A percentile compares a stretch with the other conserved stretches of the same genome.
These are phyloP conservation scores for Flaveria linearis DNA, from an alignment of 129 eudicot genomes.

Conservation along the genomic window DNA sequence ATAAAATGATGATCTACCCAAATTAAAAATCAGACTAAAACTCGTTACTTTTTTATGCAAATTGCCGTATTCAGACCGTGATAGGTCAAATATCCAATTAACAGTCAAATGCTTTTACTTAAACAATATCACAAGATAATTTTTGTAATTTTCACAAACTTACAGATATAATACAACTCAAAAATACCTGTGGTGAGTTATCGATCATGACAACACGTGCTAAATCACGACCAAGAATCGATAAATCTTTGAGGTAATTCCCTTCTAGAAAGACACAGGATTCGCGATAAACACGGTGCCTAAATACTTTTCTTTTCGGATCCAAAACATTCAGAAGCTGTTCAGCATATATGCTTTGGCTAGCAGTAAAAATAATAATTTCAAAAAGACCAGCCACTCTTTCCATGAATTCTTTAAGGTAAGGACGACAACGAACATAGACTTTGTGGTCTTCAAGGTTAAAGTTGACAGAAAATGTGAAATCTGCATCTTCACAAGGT, in stretches of 20 bases:
- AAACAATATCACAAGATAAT: background rate
- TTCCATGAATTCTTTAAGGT: constrained; percentile 79
- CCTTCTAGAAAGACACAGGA: constrained; percentile 89
- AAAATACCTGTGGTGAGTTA: constrained; percentile 95
- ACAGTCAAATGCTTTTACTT: background rate
- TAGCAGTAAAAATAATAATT: constrained; percentile 95
- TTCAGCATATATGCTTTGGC: constrained; percentile 98
- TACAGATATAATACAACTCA: background rate
- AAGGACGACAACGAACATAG: constrained; percentile 94
- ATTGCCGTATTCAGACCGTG: background rate
- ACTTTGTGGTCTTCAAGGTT: constrained; percentile 79
- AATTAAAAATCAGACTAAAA: background rate
- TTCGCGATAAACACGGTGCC: constrained; percentile 96
- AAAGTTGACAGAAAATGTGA: constrained; percentile 84
- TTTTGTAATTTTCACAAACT: background rate
- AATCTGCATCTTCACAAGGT: constrained; percentile 86
- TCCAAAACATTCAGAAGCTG: constrained; percentile 89
- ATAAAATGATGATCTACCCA: background rate
- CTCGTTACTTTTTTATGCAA: background rate
- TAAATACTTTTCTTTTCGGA: constrained; percentile 87
- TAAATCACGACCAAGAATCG: constrained; percentile 98
- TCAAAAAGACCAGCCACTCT: constrained; percentile 85
- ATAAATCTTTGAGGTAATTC: constrained; percentile 89
- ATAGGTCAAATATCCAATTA: background rate
- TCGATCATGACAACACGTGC: constrained; percentile 84